Percentiles rank a stretch among this genome's conserved stretches.
These are phyloP conservation scores for Candida vaughaniae DNA, from an alignment of 805 yeast species.

Conservation along the genomic window DNA sequence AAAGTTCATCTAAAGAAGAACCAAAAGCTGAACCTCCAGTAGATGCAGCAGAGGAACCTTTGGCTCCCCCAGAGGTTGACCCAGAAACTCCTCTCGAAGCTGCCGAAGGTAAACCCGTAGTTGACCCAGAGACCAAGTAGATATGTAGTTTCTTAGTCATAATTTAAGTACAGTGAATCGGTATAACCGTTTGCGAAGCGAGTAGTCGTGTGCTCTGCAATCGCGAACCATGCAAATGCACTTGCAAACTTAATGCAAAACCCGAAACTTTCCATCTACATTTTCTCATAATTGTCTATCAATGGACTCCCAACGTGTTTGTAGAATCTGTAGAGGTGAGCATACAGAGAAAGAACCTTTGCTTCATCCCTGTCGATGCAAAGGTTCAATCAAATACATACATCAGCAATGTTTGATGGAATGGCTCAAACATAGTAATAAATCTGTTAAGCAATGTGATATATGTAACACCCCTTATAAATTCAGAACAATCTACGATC, in stretches of 20 bases:
- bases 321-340: conserved; percentile 94
- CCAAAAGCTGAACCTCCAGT: conserved; percentile 4
- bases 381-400: conserved; percentile 89
- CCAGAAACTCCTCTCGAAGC: conserved; percentile 13
- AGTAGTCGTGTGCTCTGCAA: no score
- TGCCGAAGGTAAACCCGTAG: conserved; percentile 12
- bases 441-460: conserved; percentile 69
- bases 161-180: no score
- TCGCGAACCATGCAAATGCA: no score
- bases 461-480: conserved; percentile 78
- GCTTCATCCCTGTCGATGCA: conserved; percentile 88
- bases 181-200: no score
- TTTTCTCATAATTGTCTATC: no score
- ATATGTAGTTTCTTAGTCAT: no score
- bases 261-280: no score
- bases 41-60: conserved; percentile 8
- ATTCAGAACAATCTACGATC: conserved; percentile 64
- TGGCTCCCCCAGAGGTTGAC: conserved; percentile 11
- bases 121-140: no score
- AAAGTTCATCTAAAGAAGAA: conserved; percentile 2
- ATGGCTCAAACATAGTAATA: conserved; percentile 75
- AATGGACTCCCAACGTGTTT: conserved; percentile 40
- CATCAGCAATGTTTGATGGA: conserved; percentile 90
- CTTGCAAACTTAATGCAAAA: no score
- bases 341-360: conserved; percentile 77